These are phyloP conservation scores for Liriodendron chinense DNA, from an alignment of 164 flowering plant genomes.

Conservation along the genomic window DNA sequence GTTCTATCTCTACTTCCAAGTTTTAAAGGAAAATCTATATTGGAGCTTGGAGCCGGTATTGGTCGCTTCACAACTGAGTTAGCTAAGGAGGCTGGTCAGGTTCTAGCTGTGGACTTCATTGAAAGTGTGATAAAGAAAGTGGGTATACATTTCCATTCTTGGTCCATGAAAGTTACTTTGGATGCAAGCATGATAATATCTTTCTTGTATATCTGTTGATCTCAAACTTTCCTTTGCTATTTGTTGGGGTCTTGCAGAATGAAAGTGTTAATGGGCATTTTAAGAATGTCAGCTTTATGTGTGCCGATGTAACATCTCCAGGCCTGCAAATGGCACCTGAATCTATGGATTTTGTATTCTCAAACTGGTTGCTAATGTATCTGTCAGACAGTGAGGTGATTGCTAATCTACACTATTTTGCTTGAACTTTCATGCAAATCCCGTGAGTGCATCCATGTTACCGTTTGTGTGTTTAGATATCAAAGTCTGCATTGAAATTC, in stretches of 20 bases:
- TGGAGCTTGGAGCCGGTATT: conserved; percentile 94
- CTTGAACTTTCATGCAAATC: background rate
- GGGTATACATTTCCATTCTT: conserved; percentile 1
- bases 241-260: conserved; percentile 52
- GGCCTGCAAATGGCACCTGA: conserved; percentile 54
- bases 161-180: background rate
- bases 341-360: conserved; percentile 83
- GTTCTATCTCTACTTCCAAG: conserved; percentile 85
- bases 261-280: conserved; percentile 72
- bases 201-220: background rate
- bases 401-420: background rate
- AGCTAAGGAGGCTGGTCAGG: conserved; percentile 73
- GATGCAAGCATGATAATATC: background rate
- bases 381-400: conserved; percentile 86
- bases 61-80: conserved; percentile 95
- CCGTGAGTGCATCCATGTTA: background rate
- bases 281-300: conserved; percentile 76
- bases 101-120: conserved; percentile 81
- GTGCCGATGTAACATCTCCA: conserved; percentile 91
- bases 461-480: background rate
- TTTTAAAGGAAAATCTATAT: conserved; percentile 66
- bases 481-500: background rate
- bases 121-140: conserved; percentile 90
- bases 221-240: conserved; percentile 1
- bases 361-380: conserved; percentile 95